Percentiles rank a stretch among this genome's conserved stretches.
Conservation (phyloP, 1,284 basidiomycete genomes). For the Leccinum subrobustum region DNA sequence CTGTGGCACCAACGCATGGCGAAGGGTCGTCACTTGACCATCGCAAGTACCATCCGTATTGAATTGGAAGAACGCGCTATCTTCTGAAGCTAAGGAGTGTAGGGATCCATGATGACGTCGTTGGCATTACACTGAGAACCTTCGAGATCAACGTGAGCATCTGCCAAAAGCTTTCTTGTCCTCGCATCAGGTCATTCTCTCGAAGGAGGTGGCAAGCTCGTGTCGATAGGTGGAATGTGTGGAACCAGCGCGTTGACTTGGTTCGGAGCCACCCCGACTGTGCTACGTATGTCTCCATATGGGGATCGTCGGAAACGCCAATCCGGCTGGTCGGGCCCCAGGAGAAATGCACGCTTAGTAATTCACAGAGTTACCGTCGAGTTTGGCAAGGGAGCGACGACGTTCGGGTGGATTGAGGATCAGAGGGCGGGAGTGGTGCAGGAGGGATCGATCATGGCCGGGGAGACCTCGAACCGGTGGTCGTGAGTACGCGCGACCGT, state of each 20-base stretch:
- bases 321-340: conserved; percentile 13
- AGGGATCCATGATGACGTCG: not conserved
- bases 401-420: conserved; percentile 15
- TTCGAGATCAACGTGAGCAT: conserved; percentile 16
- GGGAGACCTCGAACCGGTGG: conserved; percentile 11
- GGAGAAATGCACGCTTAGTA: too few species aligned
- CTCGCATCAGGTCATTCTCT: conserved; percentile 21
- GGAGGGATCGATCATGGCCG: conserved; percentile 17
- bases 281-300: conserved; percentile 26
- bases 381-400: conserved; percentile 13
- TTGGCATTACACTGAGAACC: not conserved
- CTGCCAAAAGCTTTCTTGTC: conserved; percentile 17
- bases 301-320: conserved; percentile 28
- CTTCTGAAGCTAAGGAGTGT: not conserved
- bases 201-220: conserved; percentile 16
- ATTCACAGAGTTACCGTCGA: conserved; percentile 7
- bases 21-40: not conserved
- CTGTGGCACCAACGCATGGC: not conserved
- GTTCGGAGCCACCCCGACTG: conserved; percentile 21
- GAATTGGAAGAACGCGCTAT: conserved; percentile 17
- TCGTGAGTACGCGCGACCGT: conserved; percentile 29
- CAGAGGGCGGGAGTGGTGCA: conserved; percentile 9
- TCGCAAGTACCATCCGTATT: conserved; percentile 18
- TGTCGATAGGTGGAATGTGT: conserved; percentile 23
- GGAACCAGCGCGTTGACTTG: conserved; percentile 29